Evolutionary conservation across 2,329 filamentous ascomycete species (phyloP), one percentile per base, ranked within the genome.

Genomic region (Nannizzia gypsea): DNA sequence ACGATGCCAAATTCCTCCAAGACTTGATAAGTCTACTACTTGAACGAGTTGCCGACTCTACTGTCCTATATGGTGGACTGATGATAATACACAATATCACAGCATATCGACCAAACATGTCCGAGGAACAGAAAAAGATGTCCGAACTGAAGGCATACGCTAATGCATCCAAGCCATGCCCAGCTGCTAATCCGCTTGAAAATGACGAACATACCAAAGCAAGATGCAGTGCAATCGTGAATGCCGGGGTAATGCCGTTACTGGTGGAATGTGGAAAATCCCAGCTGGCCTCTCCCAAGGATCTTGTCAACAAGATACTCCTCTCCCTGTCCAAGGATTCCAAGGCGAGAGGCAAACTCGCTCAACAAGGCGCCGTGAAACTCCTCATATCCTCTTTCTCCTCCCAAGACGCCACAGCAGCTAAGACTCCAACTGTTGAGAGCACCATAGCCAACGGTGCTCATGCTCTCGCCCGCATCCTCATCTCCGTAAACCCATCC

Each of bases 91-190:
- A 84, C 59, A 96, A 97, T 69, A 77, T 99, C 57, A 95, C 90
- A 13, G 80, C 82, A 31, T 97, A 95, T 70, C 81, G 83, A 44
- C 90, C 90, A 5, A 78, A 78, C 6, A 78, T 91, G 44, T 86
- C 89, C 0, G 92, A 96, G 64, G 93, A 99, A 72, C 87, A 96
- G 67, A 93, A 92, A 76, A 90, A 89, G 68, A 89, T 99, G 76
- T 83, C 83, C 4, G 89, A 99, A 71, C 81, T 99, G 50, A 96
- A 95, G 76, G 89, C 90, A 1, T 99, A 97, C 67, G 93, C 93
- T 13, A 89, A 95, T 69, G 88, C 90, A 0, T 85, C 85, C 3
- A 90, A 89, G 62, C 70, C 81, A n/a, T 58, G 64, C 9, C 73
- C 76, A 1, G 70, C 72, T 20, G 71, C 78, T 0, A 83, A 91